A percentile compares a stretch with the other conserved stretches of the same genome.
These are phyloP conservation scores for Fraxinus quadrangulata DNA, from an alignment of 257 asterid species.

Conservation along the genomic window DNA sequence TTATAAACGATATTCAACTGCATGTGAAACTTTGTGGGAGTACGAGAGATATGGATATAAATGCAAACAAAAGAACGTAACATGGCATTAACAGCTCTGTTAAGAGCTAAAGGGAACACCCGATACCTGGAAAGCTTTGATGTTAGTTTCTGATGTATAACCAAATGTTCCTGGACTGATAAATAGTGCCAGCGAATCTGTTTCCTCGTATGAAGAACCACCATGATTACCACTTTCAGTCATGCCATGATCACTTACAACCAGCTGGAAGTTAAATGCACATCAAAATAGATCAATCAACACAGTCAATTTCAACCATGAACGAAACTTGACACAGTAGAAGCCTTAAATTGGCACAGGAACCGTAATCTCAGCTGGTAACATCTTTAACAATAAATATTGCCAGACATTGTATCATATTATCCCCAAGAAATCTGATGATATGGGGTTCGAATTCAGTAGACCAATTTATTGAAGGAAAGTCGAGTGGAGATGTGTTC, in stretches of 20 bases:
- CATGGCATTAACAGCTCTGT: constrained; percentile 6
- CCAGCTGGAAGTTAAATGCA: constrained; percentile 52
- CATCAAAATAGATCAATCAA: constrained; percentile 19
- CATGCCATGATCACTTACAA: constrained; percentile 97
- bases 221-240: constrained; percentile 90
- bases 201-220: constrained; percentile 87
- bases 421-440: constrained; percentile 1
- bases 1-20: neutral
- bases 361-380: constrained; percentile 7
- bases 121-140: constrained; percentile 68
- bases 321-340: neutral
- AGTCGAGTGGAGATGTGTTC: neutral
- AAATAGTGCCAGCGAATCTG: constrained; percentile 87
- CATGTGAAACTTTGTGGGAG: neutral
- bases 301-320: constrained; percentile 20
- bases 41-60: constrained; percentile 13
- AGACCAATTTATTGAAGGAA: neutral
- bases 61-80: constrained; percentile 2
- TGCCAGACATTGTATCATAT: neutral
- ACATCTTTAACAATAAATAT: neutral
- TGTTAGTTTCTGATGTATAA: constrained; percentile 31
- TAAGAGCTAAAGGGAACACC: constrained; percentile 22
- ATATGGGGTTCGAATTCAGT: neutral
- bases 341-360: constrained; percentile 3
- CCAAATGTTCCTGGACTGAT: constrained; percentile 45